Percentiles rank a stretch among this genome's conserved stretches.
These are phyloP conservation scores for Hymenoscyphus repandus DNA, from an alignment of 2,329 filamentous ascomycete genomes.

Conservation along the genomic window DNA sequence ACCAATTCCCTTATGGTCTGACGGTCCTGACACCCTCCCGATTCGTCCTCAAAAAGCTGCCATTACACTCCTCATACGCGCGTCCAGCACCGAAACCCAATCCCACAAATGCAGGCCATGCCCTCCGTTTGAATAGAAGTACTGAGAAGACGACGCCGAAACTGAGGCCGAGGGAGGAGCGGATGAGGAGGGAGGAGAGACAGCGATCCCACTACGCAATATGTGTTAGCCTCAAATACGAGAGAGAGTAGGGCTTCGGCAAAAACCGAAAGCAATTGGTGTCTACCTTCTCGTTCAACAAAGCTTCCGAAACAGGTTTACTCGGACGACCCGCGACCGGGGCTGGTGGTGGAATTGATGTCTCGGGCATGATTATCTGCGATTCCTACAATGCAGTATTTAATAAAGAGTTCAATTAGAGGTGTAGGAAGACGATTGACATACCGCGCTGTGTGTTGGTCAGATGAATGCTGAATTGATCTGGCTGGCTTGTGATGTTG, in stretches of 20 bases:
- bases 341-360: slow-evolving; percentile 41
- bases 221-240: neutral
- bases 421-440: slow-evolving; percentile 5
- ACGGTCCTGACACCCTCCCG: slow-evolving; percentile 28
- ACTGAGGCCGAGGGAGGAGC: slow-evolving; percentile 88
- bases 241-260: slow-evolving; percentile 22
- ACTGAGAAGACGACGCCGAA: slow-evolving; percentile 99
- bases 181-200: slow-evolving; percentile 94
- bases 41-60: slow-evolving; percentile 27
- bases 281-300: slow-evolving; percentile 94
- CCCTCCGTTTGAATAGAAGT: slow-evolving; percentile 93
- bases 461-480: neutral
- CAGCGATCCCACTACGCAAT: slow-evolving; percentile 86
- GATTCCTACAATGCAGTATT: neutral
- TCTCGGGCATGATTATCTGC: slow-evolving; percentile 25
- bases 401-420: neutral
- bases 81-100: slow-evolving; percentile 92
- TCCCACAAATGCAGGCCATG: slow-evolving; percentile 95
- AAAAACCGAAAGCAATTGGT: neutral
- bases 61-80: slow-evolving; percentile 97
- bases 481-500: neutral
- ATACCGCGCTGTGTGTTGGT: slow-evolving; percentile 12
- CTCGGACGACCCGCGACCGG: slow-evolving; percentile 62
- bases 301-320: slow-evolving; percentile 89
- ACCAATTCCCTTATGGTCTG: slow-evolving; percentile 16